These are phyloP conservation scores for Geosiphon pyriformis DNA, from an alignment of 192 early-diverging fungal genomes.

Conservation along the genomic window DNA sequence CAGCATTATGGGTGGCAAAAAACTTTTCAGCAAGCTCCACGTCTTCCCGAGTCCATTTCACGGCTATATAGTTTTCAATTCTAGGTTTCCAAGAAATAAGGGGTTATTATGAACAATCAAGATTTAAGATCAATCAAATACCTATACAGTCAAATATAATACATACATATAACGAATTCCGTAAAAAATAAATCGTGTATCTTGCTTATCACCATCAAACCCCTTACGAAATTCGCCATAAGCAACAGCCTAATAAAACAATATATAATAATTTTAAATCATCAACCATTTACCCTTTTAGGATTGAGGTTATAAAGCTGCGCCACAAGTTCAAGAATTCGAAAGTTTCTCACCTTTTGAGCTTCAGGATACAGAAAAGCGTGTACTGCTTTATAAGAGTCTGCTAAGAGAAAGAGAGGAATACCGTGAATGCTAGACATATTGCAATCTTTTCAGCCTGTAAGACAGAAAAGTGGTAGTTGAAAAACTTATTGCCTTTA, in stretches of 20 bases:
- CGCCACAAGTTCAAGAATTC: too few species aligned
- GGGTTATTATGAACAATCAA: background rate
- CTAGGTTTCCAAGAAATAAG: conserved; percentile 18
- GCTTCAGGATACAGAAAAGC: conserved; percentile 70
- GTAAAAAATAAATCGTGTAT: conserved; percentile 75
- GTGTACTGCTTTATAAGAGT: conserved; percentile 84
- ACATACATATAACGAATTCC: conserved; percentile 75
- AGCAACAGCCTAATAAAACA: conserved; percentile 54
- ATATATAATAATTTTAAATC: background rate
- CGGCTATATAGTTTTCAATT: conserved; percentile 67
- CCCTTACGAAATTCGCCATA: conserved; percentile 76
- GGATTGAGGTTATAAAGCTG: background rate
- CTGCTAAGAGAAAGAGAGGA: conserved; percentile 66
- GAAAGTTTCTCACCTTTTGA: too few species aligned
- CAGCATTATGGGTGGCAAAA: conserved; percentile 70
- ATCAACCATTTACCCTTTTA: background rate
- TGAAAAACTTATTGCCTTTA: too few species aligned
- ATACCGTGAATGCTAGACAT: conserved; percentile 49
- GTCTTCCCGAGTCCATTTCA: conserved; percentile 64
- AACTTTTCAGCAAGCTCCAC: conserved; percentile 62
- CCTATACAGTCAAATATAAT: background rate
- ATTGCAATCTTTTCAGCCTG: too few species aligned
- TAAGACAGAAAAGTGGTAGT: too few species aligned
- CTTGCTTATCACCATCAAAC: conserved; percentile 59
- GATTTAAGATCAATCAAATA: background rate